Percentiles rank a stretch among this genome's conserved stretches.
Conservation (phyloP, 2,329 filamentous ascomycete species). For the Colletotrichum tanaceti region DNA sequence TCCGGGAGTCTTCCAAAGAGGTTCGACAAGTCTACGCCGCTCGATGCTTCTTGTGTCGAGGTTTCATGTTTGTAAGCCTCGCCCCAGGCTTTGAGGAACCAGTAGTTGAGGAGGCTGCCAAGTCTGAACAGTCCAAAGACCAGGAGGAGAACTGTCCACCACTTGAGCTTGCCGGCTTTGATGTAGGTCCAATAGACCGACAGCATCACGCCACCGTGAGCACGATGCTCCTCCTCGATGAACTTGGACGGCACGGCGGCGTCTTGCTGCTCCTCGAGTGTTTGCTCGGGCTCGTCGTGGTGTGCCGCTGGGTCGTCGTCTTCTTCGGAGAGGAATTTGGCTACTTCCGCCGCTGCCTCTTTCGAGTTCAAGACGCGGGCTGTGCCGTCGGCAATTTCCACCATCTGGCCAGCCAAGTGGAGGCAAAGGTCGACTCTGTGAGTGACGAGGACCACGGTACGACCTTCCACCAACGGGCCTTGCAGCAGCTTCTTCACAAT, state of each 20-base stretch:
- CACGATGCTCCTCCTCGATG: conserved; percentile 80
- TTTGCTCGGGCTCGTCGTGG: conserved; percentile 49
- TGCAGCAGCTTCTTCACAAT: conserved; percentile 72
- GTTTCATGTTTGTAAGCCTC: conserved; percentile 69
- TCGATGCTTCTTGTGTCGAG: not conserved
- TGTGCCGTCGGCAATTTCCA: conserved; percentile 74
- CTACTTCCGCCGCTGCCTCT: conserved; percentile 52
- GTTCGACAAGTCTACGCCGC: conserved; percentile 43
- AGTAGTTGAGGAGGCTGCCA: conserved; percentile 74
- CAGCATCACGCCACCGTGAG: conserved; percentile 78
- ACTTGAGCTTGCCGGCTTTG: conserved; percentile 79
- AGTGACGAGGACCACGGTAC: conserved; percentile 83
- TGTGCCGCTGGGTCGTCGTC: conserved; percentile 44
- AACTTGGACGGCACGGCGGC: conserved; percentile 77
- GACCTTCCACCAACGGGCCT: conserved; percentile 68
- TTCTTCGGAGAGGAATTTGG: conserved; percentile 41
- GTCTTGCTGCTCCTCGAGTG: conserved; percentile 52
- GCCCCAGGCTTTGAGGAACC: conserved; percentile 90
- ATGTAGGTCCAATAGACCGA: conserved; percentile 88
- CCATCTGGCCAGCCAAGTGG: conserved; percentile 76
- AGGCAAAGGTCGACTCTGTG: conserved; percentile 83
- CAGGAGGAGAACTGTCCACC: conserved; percentile 76
- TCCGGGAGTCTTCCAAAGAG: conserved; percentile 68
- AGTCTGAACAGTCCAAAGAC: conserved; percentile 73
- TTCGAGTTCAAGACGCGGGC: conserved; percentile 62